Conservation (phyloP, 225 moss, liverwort and hornwort genomes). For the Straminergon stramineum region DNA sequence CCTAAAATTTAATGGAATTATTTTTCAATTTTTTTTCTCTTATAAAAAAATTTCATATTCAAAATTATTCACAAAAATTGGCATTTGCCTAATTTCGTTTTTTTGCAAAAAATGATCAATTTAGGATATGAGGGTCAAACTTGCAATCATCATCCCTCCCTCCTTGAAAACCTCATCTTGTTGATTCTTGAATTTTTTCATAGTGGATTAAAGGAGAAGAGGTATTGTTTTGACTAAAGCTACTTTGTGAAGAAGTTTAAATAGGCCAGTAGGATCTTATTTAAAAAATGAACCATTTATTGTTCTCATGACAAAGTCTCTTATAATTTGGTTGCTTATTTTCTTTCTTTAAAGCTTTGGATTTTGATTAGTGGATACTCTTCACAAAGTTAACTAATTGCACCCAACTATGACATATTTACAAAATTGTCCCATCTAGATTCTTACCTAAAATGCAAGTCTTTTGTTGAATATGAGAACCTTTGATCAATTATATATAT, state of each 20-base stretch:
- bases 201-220: rapidly evolving
- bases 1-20: neutral
- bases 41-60: neutral
- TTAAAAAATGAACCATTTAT: neutral
- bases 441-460: neutral
- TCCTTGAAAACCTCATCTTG: no score
- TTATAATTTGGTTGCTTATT: neutral
- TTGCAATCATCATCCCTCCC: no score
- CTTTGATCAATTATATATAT: no score
- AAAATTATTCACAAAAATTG: neutral
- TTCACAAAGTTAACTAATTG: neutral
- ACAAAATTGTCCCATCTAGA: neutral
- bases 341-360: neutral
- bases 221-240: neutral
- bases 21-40: neutral
- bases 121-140: rapidly evolving
- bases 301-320: rapidly evolving
- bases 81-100: neutral
- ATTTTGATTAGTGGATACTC: neutral
- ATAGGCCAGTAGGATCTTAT: no score
- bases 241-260: neutral
- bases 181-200: no score
- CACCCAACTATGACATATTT: rapidly evolving
- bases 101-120: neutral
- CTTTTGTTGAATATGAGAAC: neutral